Conservation (phyloP, 1,139 yeast species). For the Blastobotrys apis region DNA sequence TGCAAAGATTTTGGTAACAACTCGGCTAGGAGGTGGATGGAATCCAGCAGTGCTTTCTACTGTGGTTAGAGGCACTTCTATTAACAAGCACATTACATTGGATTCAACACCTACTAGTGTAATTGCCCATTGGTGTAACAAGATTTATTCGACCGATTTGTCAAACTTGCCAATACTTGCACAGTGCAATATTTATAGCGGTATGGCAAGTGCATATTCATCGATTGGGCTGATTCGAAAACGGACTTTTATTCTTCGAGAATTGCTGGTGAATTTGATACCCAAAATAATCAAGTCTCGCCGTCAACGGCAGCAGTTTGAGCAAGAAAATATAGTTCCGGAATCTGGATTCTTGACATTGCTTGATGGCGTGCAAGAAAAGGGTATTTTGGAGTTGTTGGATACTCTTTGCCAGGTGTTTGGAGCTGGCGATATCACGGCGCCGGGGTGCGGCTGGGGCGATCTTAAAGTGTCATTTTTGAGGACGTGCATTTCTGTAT, state of each 20-base stretch:
- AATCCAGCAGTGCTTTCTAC: conserved; percentile 42
- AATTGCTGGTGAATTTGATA: conserved; percentile 44
- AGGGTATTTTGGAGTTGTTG: conserved; percentile 27
- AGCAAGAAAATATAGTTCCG: conserved; percentile 8
- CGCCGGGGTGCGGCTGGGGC: conserved; percentile 48
- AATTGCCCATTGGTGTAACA: conserved; percentile 37
- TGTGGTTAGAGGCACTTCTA: conserved; percentile 37
- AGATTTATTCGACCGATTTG: conserved; percentile 47
- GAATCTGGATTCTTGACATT: conserved; percentile 11
- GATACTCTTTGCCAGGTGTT: conserved; percentile 32
- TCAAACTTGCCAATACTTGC: conserved; percentile 39
- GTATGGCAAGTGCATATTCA: conserved; percentile 62
- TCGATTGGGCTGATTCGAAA: conserved; percentile 62
- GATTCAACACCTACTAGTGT: conserved; percentile 26
- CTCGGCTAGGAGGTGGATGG: conserved; percentile 51
- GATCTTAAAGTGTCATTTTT: conserved; percentile 55
- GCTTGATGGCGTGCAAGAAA: conserved; percentile 22
- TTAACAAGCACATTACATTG: conserved; percentile 25
- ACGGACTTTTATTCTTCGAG: conserved; percentile 62
- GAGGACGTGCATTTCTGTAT: conserved; percentile 50
- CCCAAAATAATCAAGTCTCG: conserved; percentile 16
- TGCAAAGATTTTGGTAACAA: conserved; percentile 55
- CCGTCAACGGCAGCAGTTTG: conserved; percentile 14
- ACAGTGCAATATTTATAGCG: conserved; percentile 50
- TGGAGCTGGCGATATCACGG: conserved; percentile 31